These are phyloP conservation scores for Penicillium sp. DNA, from an alignment of 2,329 filamentous ascomycete species.

Conservation along the genomic window DNA sequence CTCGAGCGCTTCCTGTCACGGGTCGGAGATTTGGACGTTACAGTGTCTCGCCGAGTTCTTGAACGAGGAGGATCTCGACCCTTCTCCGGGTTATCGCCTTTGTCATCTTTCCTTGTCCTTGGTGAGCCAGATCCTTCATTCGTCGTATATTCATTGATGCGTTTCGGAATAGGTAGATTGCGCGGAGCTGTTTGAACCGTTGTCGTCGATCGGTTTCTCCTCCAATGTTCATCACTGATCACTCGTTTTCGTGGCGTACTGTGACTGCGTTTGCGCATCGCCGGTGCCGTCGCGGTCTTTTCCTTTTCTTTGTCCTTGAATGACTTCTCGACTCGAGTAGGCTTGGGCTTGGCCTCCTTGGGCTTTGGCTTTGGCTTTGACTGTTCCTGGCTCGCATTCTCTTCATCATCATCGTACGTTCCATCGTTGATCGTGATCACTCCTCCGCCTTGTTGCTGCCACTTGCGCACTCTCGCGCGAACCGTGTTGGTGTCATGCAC, in stretches of 20 bases:
- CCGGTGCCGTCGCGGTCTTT: slow-evolving; percentile 13
- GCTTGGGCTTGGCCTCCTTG: slow-evolving; percentile 31
- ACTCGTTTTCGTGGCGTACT: slow-evolving; percentile 86
- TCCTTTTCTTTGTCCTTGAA: slow-evolving; percentile 27
- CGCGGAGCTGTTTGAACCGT: slow-evolving; percentile 43
- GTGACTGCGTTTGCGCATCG: slow-evolving; percentile 46
- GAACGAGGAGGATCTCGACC: slow-evolving; percentile 27
- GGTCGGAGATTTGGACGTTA: slow-evolving; percentile 26
- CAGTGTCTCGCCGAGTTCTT: slow-evolving; percentile 35
- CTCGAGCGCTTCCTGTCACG: slow-evolving; percentile 28
- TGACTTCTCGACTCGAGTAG: slow-evolving; percentile 23
- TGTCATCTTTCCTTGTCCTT: slow-evolving; percentile 32
- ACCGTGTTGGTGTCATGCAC: slow-evolving; percentile 68
- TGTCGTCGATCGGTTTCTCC: slow-evolving; percentile 52
- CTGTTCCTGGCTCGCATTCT: slow-evolving; percentile 20
- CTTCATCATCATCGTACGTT: slow-evolving; percentile 62
- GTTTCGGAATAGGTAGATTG: slow-evolving; percentile 47
- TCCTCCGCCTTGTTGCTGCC: slow-evolving; percentile 78
- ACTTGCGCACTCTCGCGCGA: slow-evolving; percentile 77
- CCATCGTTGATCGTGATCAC: slow-evolving; percentile 64
- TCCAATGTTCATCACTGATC: slow-evolving; percentile 89
- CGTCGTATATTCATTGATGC: slow-evolving; percentile 46
- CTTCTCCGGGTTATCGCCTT: slow-evolving; percentile 29
- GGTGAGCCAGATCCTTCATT: slow-evolving; percentile 34
- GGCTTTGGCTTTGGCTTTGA: slow-evolving; percentile 32